phyloP scores from a whole-genome alignment of 2,329 filamentous ascomycete species.

The Neonectria neomacrospora region DNA sequence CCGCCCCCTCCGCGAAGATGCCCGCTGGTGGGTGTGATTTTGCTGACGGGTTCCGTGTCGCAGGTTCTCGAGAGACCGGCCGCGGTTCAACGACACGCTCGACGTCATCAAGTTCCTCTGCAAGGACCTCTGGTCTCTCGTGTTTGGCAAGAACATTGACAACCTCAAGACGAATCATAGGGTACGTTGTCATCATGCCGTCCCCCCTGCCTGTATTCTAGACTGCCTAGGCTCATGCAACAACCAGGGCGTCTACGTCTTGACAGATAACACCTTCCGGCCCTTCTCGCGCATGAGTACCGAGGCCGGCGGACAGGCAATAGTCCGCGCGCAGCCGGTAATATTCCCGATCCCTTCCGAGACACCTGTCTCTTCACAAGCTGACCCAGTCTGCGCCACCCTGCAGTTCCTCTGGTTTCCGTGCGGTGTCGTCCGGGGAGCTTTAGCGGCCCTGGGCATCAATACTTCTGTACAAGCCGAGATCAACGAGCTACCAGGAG shows the following conservation, averaged over 20 bases:
- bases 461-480: constrained; percentile 92
- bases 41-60: constrained; percentile 63
- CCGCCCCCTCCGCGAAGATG: too few species aligned
- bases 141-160: constrained; percentile 97
- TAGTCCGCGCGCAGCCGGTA: constrained; percentile 82
- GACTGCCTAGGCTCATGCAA: constrained; percentile 17
- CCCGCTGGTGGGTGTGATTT: constrained; percentile 1
- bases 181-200: constrained; percentile 56
- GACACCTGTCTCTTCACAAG: background rate
- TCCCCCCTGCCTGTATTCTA: background rate
- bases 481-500: constrained; percentile 84
- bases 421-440: constrained; percentile 90
- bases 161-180: constrained; percentile 98
- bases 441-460: constrained; percentile 91
- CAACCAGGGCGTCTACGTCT: constrained; percentile 85
- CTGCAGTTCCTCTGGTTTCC: constrained; percentile 93
- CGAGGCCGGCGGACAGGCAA: constrained; percentile 77
- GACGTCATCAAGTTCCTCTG: constrained; percentile 98
- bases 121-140: constrained; percentile 95
- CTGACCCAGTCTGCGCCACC: constrained; percentile 25
- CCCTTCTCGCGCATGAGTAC: constrained; percentile 92
- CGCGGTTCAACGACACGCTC: constrained; percentile 89
- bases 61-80: constrained; percentile 84
- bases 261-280: constrained; percentile 92
- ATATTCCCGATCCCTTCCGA: constrained; percentile 46